These are phyloP conservation scores for Ophiostoma fasciatum DNA, from an alignment of 2,329 filamentous ascomycete genomes.

Conservation along the genomic window DNA sequence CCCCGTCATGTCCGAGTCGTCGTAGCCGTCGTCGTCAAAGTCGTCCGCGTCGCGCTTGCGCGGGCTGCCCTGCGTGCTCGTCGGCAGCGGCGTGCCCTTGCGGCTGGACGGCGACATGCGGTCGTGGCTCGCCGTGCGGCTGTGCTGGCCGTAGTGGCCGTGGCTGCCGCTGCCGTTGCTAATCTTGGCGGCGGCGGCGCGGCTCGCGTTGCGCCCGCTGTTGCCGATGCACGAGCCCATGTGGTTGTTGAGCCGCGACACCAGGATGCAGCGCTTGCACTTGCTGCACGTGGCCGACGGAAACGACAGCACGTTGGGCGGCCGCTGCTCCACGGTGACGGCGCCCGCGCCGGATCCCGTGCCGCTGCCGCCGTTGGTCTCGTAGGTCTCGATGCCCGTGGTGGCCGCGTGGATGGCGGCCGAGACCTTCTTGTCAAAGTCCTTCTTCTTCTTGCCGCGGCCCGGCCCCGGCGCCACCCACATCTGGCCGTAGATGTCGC, in stretches of 20 bases:
- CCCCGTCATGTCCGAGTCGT: constrained; percentile 22
- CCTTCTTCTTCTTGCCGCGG: constrained; percentile 68
- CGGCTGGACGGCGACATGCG: constrained; percentile 48
- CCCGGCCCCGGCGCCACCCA: constrained; percentile 59
- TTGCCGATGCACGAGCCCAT: constrained; percentile 56
- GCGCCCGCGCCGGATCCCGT: constrained; percentile 15
- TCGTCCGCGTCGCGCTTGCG: constrained; percentile 42
- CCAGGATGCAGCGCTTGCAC: constrained; percentile 50
- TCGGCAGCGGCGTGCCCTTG: constrained; percentile 44
- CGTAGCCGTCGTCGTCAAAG: constrained; percentile 38
- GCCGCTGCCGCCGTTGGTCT: too few relatives aligned
- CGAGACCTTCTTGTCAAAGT: constrained; percentile 45
- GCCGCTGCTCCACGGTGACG: constrained; percentile 33
- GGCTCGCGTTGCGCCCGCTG: constrained; percentile 46
- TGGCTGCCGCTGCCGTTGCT: constrained; percentile 40
- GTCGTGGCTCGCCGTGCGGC: constrained; percentile 35
- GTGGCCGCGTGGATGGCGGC: constrained; percentile 21
- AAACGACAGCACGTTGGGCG: constrained; percentile 47
- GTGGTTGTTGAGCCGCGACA: constrained; percentile 51
- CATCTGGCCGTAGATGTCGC: constrained; percentile 71
- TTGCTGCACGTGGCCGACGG: constrained; percentile 53
- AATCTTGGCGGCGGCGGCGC: constrained; percentile 48
- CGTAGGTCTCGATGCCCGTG: constrained; percentile 24
- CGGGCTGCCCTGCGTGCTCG: constrained; percentile 40
- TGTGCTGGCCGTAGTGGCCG: constrained; percentile 23